These are phyloP conservation scores for Penicillium griseofulvum DNA, from an alignment of 2,329 filamentous ascomycete genomes.

Conservation along the genomic window DNA sequence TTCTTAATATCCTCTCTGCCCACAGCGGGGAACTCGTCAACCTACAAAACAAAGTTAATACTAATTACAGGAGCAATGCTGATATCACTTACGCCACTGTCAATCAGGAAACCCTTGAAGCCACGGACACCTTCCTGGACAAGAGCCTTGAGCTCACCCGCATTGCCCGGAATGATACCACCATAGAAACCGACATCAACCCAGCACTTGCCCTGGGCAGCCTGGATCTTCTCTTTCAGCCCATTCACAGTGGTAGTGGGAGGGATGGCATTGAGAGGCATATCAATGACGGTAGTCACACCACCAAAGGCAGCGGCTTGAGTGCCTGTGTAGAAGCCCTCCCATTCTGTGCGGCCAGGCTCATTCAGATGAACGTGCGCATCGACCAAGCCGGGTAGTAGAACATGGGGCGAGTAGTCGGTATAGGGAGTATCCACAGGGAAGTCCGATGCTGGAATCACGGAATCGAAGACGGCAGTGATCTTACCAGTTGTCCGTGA, in stretches of 20 bases:
- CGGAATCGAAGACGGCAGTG: conserved; percentile 66
- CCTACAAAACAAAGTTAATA: conserved; percentile 50
- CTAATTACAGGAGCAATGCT: neutral
- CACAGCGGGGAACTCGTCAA: conserved; percentile 95
- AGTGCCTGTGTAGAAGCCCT: conserved; percentile 94
- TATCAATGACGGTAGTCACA: conserved; percentile 94
- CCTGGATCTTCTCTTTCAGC: conserved; percentile 79
- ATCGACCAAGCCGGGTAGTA: conserved; percentile 90
- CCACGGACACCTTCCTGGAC: conserved; percentile 84
- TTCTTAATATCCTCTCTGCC: conserved; percentile 72
- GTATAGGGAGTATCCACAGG: conserved; percentile 69
- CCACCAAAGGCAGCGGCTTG: conserved; percentile 91
- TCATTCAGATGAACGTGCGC: conserved; percentile 98
- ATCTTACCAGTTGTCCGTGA: conserved; percentile 82
- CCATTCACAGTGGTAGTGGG: conserved; percentile 86
- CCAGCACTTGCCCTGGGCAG: conserved; percentile 87
- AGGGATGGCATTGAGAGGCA: conserved; percentile 96
- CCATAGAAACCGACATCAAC: conserved; percentile 99
- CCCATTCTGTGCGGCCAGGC: conserved; percentile 95
- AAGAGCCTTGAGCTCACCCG: conserved; percentile 71
- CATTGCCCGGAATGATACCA: conserved; percentile 88
- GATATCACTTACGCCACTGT: conserved; percentile 73
- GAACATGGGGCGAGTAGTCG: conserved; percentile 78
- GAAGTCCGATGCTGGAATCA: conserved; percentile 75
- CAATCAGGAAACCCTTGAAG: conserved; percentile 97